A percentile compares a stretch with the other conserved stretches of the same genome.
phyloP scores from a whole-genome alignment of 179 eudicot genomes.

The Spergularia azorica region DNA sequence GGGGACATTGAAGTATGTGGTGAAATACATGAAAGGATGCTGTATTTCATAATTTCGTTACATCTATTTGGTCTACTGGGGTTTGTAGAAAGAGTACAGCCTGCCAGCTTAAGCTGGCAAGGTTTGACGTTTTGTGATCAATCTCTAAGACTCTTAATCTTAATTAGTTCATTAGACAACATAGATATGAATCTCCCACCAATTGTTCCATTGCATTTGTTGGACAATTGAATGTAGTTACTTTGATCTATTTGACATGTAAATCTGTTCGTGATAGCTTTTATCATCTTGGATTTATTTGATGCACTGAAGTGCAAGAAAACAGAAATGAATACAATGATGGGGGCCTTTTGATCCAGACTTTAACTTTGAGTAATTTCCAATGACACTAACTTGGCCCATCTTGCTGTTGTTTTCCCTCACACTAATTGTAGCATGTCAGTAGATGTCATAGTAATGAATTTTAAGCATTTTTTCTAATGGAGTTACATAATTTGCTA shows the following conservation, averaged over 20 bases:
- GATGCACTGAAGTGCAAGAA: no score
- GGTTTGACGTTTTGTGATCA: background rate
- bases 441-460: background rate
- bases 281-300: background rate
- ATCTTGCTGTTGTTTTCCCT: slow-evolving; percentile 3
- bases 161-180: background rate
- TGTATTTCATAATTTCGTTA: background rate
- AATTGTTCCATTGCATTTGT: background rate
- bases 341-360: background rate
- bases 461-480: background rate
- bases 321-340: background rate
- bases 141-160: no score
- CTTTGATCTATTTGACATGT: background rate
- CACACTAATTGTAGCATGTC: background rate
- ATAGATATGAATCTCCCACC: background rate
- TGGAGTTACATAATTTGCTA: slow-evolving; percentile 16
- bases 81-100: background rate
- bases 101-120: background rate
- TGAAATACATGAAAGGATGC: background rate
- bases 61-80: background rate
- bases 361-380: background rate
- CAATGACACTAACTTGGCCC: background rate
- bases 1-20: background rate
- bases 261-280: background rate
- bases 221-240: background rate